These are phyloP conservation scores for Albizia julibrissin DNA, from an alignment of 306 rosid genomes.

Conservation along the genomic window DNA sequence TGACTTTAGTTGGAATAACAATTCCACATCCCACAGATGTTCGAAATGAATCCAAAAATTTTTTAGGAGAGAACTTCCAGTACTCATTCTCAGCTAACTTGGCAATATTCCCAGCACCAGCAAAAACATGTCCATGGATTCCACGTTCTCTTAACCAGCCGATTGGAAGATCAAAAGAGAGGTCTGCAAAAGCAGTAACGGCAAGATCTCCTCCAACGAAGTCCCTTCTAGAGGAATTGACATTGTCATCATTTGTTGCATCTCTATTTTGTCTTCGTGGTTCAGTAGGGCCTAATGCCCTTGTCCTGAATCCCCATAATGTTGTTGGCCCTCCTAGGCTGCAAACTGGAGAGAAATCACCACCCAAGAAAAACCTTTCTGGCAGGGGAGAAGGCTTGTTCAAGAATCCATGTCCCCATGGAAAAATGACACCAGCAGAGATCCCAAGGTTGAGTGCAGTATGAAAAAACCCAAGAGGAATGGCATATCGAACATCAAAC, in stretches of 20 bases:
- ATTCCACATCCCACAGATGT: conserved; percentile 74
- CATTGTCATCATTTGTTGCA: conserved; percentile 42
- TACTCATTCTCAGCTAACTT: conserved; percentile 75
- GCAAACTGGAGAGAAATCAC: conserved; percentile 93
- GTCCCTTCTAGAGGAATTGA: conserved; percentile 54
- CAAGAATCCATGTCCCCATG: conserved; percentile 82
- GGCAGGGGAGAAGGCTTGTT: conserved; percentile 79
- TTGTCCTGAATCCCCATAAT: conserved; percentile 84
- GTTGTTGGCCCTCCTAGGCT: conserved; percentile 77
- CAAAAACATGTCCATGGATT: conserved; percentile 82
- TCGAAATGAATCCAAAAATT: conserved; percentile 71
- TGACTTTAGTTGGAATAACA: conserved; percentile 75
- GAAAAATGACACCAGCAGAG: conserved; percentile 72
- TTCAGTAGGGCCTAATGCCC: conserved; percentile 83
- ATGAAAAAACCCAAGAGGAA: conserved; percentile 77
- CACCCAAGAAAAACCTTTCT: conserved; percentile 86
- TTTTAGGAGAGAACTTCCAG: conserved; percentile 54
- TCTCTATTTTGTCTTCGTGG: conserved; percentile 58
- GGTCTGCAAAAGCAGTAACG: conserved; percentile 82
- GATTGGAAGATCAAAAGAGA: conserved; percentile 82
- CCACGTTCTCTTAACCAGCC: conserved; percentile 82
- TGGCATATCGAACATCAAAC: conserved; percentile 70
- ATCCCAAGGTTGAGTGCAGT: conserved; percentile 82
- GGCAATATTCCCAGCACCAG: conserved; percentile 78
- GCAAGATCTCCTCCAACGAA: conserved; percentile 91